phyloP scores from a whole-genome alignment of 2,329 filamentous ascomycete species.

The Sporothrix luriei region DNA sequence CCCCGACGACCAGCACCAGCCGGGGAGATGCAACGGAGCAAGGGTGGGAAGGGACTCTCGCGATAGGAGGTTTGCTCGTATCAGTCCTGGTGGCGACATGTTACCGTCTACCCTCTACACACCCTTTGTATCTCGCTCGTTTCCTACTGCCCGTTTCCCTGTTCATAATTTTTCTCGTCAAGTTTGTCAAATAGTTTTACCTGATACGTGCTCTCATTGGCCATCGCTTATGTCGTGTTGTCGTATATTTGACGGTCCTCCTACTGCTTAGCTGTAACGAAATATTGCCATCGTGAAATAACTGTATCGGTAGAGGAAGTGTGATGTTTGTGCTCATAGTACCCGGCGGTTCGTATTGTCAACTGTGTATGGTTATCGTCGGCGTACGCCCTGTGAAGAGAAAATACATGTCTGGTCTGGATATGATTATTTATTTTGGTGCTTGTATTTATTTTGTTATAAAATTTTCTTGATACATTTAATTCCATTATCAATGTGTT shows the following conservation, averaged over 20 bases:
- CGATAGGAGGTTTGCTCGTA: not conserved
- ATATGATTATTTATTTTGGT: no score
- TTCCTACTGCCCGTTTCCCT: not conserved
- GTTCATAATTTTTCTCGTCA: not conserved
- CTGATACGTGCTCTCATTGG: not conserved
- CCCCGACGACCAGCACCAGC: not conserved
- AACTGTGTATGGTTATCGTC: no score
- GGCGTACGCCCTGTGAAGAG: no score
- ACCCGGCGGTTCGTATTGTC: no score
- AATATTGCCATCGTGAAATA: no score
- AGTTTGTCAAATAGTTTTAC: slow-evolving; percentile 10
- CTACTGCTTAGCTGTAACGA: no score
- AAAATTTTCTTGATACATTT: no score
- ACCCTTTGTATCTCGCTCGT: not conserved
- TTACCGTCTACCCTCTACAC: not conserved
- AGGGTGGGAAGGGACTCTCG: not conserved
- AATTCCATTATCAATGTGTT: not conserved
- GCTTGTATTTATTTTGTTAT: no score
- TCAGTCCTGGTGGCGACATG: not conserved
- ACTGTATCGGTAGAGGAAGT: no score
- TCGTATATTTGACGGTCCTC: no score
- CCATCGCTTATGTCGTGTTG: not conserved
- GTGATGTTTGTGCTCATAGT: no score
- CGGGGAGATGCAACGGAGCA: not conserved
- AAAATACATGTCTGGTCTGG: no score